Evolutionary conservation across 345 rosid species (phyloP).

Genomic region (Mallotus nudiflorus): DNA sequence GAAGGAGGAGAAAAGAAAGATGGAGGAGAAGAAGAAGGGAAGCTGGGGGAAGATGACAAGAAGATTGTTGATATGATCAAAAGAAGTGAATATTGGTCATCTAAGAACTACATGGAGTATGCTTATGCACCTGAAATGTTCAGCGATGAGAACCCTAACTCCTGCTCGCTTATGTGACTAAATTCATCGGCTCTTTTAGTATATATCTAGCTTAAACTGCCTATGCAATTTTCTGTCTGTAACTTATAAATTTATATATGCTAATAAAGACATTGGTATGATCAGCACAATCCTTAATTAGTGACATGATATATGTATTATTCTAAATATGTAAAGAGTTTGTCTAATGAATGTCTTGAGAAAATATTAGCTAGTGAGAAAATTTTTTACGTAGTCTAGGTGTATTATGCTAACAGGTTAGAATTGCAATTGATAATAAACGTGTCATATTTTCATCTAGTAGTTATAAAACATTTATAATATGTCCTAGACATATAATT

Average conservation of each 20-base stretch:
- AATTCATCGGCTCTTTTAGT: not conserved
- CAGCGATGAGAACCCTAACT: constrained; percentile 77
- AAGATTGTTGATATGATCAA: constrained; percentile 35
- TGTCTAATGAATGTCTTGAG: no score
- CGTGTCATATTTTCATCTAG: no score
- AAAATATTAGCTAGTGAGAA: no score
- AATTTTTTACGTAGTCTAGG: no score
- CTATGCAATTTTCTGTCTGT: constrained; percentile 9
- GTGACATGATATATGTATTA: no score
- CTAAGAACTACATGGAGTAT: constrained; percentile 39
- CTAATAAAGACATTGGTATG: constrained; percentile 1
- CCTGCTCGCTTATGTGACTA: constrained; percentile 56
- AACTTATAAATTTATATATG: not conserved
- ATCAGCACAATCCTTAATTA: not conserved
- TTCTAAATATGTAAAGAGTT: no score
- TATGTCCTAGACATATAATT: no score
- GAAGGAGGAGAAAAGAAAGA: constrained; percentile 25
- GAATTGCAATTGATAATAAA: no score
- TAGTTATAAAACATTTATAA: no score
- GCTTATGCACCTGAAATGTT: constrained; percentile 50
- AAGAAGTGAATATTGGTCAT: constrained; percentile 47
- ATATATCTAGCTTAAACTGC: not conserved
- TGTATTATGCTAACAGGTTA: no score
- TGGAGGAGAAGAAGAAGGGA: constrained; percentile 25
- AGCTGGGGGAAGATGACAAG: constrained; percentile 30